phyloP scores from a whole-genome alignment of 2,329 filamentous ascomycete genomes.

The Sporothrix phasma region DNA sequence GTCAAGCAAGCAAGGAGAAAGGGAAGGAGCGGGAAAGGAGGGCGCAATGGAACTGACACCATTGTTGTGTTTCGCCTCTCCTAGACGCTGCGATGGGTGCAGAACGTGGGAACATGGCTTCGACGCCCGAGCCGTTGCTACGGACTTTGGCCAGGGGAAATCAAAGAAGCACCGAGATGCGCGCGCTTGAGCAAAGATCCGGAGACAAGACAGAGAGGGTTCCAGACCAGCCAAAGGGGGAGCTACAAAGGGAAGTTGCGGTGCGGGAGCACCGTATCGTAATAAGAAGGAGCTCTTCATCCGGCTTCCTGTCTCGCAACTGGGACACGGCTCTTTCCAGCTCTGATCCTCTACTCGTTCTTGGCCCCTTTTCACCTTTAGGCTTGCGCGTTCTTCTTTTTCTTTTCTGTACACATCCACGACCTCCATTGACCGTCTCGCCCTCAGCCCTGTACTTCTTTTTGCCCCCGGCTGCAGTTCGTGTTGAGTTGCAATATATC shows the following conservation, averaged over 20 bases:
- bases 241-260: not conserved
- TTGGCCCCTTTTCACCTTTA: not conserved
- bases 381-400: not conserved
- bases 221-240: not conserved
- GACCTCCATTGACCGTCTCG: not conserved
- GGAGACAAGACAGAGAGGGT: not conserved
- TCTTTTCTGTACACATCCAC: not conserved
- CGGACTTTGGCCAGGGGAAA: not conserved
- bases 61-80: not conserved
- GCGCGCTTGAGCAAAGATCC: not conserved
- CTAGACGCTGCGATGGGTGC: not conserved
- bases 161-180: not conserved
- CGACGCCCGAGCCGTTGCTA: not conserved
- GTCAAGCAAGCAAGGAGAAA: not conserved
- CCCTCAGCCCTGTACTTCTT: not conserved
- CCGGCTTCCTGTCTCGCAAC: not conserved
- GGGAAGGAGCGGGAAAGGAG: not conserved
- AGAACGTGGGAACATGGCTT: not conserved
- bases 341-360: slow-evolving; percentile 14
- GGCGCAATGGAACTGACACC: not conserved
- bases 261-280: not conserved
- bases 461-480: not conserved
- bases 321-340: not conserved
- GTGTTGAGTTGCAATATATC: not conserved
- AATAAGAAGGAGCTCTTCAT: not conserved